Base-by-base conservation (phyloP, 441 rosid species). In the Hura crepitans region DNA sequence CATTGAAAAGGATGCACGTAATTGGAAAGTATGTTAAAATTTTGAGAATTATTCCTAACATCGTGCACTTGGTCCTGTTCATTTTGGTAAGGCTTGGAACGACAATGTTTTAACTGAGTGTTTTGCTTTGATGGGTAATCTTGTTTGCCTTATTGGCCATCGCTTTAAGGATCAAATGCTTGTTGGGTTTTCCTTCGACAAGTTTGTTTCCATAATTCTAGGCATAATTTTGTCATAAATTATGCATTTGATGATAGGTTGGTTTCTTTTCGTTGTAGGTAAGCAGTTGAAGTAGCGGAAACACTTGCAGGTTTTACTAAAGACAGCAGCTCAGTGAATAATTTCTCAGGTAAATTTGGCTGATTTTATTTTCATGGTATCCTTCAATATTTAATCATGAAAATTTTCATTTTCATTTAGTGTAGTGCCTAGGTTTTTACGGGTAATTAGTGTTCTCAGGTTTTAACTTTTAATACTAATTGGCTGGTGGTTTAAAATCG, bases 241-340 rank as follows among this genome's bases (percentile, higher is more conserved):
- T n/a, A 49, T 22, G 9, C 20, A 59, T 59, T 31, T 47, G 43
- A 25, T 37, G n/a, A n/a, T n/a, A n/a, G 4, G 47, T 33, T 11
- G n/a, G n/a, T n/a, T n/a, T 17, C 49, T 39, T 37, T 15, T 43
- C 25, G 28, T 56, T 68, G 73, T 59, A 70, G 73, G 37, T 70
- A 18, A 62, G 50, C 18, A 62, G 27, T 54, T 55, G 4, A 37
- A 15, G 20, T 37, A 35, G 62, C 31, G n/a, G 58, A 69, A 69
- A 58, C 47, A 25, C 28, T 27, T n/a, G n/a, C n/a, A n/a, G n/a
- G n/a, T n/a, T n/a, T n/a, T n/a, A n/a, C n/a, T n/a, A n/a, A n/a
- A 56, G 45, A 13, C 27, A 20, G 22, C 46, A 0, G 10, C 7
- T 14, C 35, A 58, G 37, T 22, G 18, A n/a, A n/a, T n/a, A 20